A percentile compares a stretch with the other conserved stretches of the same genome.
Evolutionary conservation across 2,329 filamentous ascomycete species (phyloP).

Genomic region (Fusarium sp.): DNA sequence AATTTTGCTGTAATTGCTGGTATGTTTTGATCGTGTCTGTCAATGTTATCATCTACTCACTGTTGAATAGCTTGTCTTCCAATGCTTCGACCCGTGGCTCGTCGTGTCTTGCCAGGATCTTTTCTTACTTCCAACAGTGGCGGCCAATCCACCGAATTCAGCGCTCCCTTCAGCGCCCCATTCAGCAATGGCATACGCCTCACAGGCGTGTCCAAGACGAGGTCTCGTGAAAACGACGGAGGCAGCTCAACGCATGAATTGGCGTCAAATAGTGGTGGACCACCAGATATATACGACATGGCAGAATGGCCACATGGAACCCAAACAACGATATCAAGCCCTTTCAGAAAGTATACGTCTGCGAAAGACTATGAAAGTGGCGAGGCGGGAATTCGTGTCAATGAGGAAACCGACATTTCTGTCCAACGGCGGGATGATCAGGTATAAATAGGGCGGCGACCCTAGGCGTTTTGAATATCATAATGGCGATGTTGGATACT

Average conservation of each 20-base stretch:
- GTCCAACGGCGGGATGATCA: slow-evolving; percentile 24
- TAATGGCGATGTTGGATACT: background rate
- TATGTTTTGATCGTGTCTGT: background rate
- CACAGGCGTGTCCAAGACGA: slow-evolving; percentile 21
- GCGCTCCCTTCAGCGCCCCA: slow-evolving; percentile 13
- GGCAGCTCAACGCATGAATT: slow-evolving; percentile 36
- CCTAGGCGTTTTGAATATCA: slow-evolving; percentile 27
- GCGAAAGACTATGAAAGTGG: slow-evolving; percentile 24
- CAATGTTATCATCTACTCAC: background rate
- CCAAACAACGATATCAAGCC: slow-evolving; percentile 31
- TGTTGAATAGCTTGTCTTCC: slow-evolving; percentile 33
- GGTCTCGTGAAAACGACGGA: slow-evolving; percentile 21
- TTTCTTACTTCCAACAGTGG: slow-evolving; percentile 30
- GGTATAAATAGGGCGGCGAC: slow-evolving; percentile 31
- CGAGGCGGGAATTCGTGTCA: slow-evolving; percentile 23
- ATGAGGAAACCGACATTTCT: slow-evolving; percentile 27
- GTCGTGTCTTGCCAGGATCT: slow-evolving; percentile 35
- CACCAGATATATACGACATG: slow-evolving; percentile 25
- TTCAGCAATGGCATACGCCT: slow-evolving; percentile 38
- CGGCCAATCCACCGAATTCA: slow-evolving; percentile 21
- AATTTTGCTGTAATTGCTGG: slow-evolving; percentile 47
- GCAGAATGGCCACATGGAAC: slow-evolving; percentile 27
- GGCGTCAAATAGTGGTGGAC: background rate
- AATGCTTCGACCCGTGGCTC: slow-evolving; percentile 38
- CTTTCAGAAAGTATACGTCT: slow-evolving; percentile 33